Conservation (phyloP, 805 yeast species). For the Kazachstania taianensis region DNA sequence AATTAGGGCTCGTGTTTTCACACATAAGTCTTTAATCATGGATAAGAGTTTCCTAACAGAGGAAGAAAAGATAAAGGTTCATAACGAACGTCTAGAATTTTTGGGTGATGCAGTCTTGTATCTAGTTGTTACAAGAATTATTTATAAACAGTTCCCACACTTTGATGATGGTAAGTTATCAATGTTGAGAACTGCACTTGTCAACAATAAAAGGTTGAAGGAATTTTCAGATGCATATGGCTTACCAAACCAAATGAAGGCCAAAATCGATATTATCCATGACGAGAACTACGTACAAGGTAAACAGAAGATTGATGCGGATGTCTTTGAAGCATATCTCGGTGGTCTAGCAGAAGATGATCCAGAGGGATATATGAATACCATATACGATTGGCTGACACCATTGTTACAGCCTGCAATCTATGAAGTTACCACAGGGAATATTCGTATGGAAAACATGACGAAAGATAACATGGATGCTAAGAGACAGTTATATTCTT, state of each 20-base stretch:
- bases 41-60: slow-evolving; percentile 47
- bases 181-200: slow-evolving; percentile 53
- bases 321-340: slow-evolving; percentile 86
- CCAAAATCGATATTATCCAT: slow-evolving; percentile 33
- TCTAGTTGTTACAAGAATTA: slow-evolving; percentile 55
- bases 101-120: slow-evolving; percentile 82
- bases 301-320: slow-evolving; percentile 68
- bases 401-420: slow-evolving; percentile 40
- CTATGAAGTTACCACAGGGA: slow-evolving; percentile 17
- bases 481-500: slow-evolving; percentile 64
- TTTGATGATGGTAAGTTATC: slow-evolving; percentile 78
- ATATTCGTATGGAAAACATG: slow-evolving; percentile 24
- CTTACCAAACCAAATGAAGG: slow-evolving; percentile 46
- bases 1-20: slow-evolving; percentile 61
- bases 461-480: slow-evolving; percentile 49
- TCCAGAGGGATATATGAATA: slow-evolving; percentile 34
- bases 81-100: slow-evolving; percentile 84
- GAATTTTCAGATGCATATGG: slow-evolving; percentile 64
- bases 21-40: slow-evolving; percentile 66
- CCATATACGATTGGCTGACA: slow-evolving; percentile 48
- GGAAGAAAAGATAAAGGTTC: slow-evolving; percentile 47
- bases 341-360: slow-evolving; percentile 69
- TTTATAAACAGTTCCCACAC: slow-evolving; percentile 55
- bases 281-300: slow-evolving; percentile 35
- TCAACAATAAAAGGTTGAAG: slow-evolving; percentile 61